phyloP scores from a whole-genome alignment of 345 rosid species.

The Microcos paniculata region DNA sequence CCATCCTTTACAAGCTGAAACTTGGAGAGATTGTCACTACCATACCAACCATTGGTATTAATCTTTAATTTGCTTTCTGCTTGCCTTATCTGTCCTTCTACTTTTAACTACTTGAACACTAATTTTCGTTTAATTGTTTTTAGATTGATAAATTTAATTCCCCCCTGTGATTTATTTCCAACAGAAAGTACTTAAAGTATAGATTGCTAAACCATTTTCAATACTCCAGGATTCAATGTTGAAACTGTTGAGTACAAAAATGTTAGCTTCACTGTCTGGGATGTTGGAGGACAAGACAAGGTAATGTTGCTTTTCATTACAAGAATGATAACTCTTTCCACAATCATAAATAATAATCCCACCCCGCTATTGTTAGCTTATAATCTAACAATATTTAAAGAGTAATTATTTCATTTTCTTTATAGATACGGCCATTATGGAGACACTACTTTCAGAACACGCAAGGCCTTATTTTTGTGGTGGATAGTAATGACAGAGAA shows the following conservation, averaged over 20 bases:
- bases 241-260: conserved; percentile 72
- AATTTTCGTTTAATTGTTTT: background rate
- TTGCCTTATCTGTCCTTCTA: background rate
- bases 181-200: background rate
- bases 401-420: background rate
- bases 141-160: background rate
- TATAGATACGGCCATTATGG: conserved; percentile 65
- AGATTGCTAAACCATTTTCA: background rate
- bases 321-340: background rate
- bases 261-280: conserved; percentile 75
- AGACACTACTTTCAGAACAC: conserved; percentile 69
- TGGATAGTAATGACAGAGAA: conserved; percentile 66
- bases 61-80: background rate
- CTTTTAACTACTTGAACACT: background rate
- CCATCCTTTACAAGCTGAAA: conserved; percentile 74
- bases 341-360: background rate
- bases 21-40: conserved; percentile 75
- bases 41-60: conserved; percentile 73
- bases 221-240: conserved; percentile 53
- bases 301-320: conserved; percentile 21
- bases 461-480: conserved; percentile 64
- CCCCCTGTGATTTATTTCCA: background rate
- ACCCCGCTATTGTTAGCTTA: background rate
- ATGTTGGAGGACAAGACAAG: conserved; percentile 73
- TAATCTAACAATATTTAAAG: background rate